Percentiles rank a stretch among this genome's conserved stretches.
Evolutionary conservation across 1,139 yeast genomes (phyloP).

Genomic region (Yamadazyma kanchanaburiensis): DNA sequence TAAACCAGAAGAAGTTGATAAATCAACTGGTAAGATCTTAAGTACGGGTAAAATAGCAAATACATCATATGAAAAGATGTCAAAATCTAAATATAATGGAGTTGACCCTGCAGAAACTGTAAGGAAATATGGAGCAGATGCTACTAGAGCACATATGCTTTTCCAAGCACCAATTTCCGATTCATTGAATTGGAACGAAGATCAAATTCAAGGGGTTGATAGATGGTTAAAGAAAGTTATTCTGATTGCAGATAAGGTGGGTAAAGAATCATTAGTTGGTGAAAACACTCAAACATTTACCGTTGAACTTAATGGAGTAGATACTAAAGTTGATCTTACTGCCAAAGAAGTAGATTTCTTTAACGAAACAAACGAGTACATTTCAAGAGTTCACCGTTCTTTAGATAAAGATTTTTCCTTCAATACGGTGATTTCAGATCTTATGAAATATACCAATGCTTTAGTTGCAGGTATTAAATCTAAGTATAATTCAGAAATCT

Average conservation of each 20-base stretch:
- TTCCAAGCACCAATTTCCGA: conserved; percentile 90
- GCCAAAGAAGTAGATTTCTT: conserved; percentile 53
- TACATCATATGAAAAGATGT: conserved; percentile 84
- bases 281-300: conserved; percentile 8
- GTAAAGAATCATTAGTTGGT: not conserved
- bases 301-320: conserved; percentile 21
- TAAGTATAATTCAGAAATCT: conserved; percentile 23
- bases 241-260: conserved; percentile 25
- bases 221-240: conserved; percentile 77
- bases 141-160: conserved; percentile 89
- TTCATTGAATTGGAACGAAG: conserved; percentile 84
- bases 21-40: conserved; percentile 41
- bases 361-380: conserved; percentile 52
- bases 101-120: conserved; percentile 86
- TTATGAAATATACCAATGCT: conserved; percentile 76
- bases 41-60: conserved; percentile 50
- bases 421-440: conserved; percentile 85
- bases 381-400: conserved; percentile 53
- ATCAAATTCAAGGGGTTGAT: conserved; percentile 79
- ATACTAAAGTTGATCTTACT: conserved; percentile 18
- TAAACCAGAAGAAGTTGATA: conserved; percentile 66
- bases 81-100: conserved; percentile 92
- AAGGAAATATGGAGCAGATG: conserved; percentile 84
- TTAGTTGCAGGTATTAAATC: conserved; percentile 34
- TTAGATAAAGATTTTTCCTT: conserved; percentile 59